A percentile compares a stretch with the other conserved stretches of the same genome.
Evolutionary conservation across 2,329 filamentous ascomycete genomes (phyloP).

Genomic region (Penicillium sp.): DNA sequence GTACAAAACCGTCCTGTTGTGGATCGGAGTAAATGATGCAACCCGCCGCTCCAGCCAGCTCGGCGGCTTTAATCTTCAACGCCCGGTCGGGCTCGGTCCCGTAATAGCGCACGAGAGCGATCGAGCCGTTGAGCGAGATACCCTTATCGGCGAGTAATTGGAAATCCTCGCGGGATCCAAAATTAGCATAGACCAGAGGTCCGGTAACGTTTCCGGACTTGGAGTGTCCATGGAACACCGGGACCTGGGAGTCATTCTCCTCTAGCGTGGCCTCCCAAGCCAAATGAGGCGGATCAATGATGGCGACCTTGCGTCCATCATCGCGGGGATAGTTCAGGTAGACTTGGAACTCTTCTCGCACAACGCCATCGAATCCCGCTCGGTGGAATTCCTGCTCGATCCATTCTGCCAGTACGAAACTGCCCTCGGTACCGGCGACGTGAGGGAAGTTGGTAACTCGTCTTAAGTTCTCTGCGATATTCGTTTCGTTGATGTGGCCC

Average conservation of each 20-base stretch:
- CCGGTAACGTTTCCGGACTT: slow-evolving; percentile 82
- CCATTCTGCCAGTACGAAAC: slow-evolving; percentile 81
- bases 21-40: slow-evolving; percentile 94
- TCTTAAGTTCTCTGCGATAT: slow-evolving; percentile 69
- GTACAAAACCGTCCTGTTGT: slow-evolving; percentile 73
- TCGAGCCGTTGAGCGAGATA: slow-evolving; percentile 72
- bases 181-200: slow-evolving; percentile 87
- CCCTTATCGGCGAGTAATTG: slow-evolving; percentile 67
- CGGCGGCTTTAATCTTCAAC: slow-evolving; percentile 85
- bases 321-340: slow-evolving; percentile 88
- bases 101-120: slow-evolving; percentile 79
- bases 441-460: slow-evolving; percentile 84
- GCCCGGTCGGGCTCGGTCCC: slow-evolving; percentile 70
- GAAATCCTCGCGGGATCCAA: slow-evolving; percentile 83
- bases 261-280: slow-evolving; percentile 80
- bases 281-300: slow-evolving; percentile 67
- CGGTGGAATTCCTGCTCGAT: slow-evolving; percentile 73
- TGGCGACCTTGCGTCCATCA: slow-evolving; percentile 75
- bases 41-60: slow-evolving; percentile 79
- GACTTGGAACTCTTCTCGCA: slow-evolving; percentile 76
- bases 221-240: slow-evolving; percentile 84
- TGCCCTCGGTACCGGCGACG: slow-evolving; percentile 90
- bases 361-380: slow-evolving; percentile 71
- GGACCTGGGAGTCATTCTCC: slow-evolving; percentile 74
- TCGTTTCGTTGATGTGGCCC: slow-evolving; percentile 65